phyloP scores from a whole-genome alignment of 176 grass and related monocot genomes.

The Carex littledalei region DNA sequence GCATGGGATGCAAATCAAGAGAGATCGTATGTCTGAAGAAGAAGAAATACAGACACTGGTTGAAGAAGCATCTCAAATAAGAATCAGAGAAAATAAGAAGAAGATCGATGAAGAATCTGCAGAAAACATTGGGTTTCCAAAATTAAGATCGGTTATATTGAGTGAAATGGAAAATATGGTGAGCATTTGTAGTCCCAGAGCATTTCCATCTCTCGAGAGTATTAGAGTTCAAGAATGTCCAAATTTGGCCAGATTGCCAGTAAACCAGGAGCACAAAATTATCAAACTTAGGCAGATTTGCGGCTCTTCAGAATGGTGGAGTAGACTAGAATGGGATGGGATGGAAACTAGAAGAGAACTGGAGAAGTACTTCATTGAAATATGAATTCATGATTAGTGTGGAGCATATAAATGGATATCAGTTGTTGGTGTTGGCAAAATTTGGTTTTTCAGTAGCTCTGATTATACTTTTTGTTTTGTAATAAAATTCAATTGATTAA shows the following conservation, averaged over 20 bases:
- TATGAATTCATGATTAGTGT: not conserved
- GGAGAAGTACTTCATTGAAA: slow-evolving; percentile 11
- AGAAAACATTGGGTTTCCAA: not conserved
- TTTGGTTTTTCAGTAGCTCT: too few species aligned
- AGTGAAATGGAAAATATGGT: slow-evolving; percentile 1
- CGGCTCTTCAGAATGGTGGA: slow-evolving; percentile 30
- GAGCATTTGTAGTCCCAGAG: slow-evolving; percentile 21
- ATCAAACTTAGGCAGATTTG: slow-evolving; percentile 25
- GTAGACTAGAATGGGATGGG: slow-evolving; percentile 9
- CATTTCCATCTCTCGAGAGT: slow-evolving; percentile 25
- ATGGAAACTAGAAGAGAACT: not conserved
- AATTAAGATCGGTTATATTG: slow-evolving; percentile 18
- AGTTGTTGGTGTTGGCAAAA: too few species aligned
- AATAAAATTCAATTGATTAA: too few species aligned
- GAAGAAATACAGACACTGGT: not conserved
- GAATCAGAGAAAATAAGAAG: not conserved
- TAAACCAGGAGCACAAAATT: not conserved
- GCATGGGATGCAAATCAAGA: not conserved
- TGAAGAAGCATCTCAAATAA: not conserved
- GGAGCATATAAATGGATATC: too few species aligned
- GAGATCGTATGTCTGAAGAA: not conserved
- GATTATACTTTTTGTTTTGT: too few species aligned
- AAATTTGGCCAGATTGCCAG: slow-evolving; percentile 14
- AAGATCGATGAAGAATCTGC: not conserved
- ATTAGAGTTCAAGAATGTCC: slow-evolving; percentile 26